Evolutionary conservation across 2,329 filamentous ascomycete species (phyloP).

Genomic region (Neobulgaria alba): DNA sequence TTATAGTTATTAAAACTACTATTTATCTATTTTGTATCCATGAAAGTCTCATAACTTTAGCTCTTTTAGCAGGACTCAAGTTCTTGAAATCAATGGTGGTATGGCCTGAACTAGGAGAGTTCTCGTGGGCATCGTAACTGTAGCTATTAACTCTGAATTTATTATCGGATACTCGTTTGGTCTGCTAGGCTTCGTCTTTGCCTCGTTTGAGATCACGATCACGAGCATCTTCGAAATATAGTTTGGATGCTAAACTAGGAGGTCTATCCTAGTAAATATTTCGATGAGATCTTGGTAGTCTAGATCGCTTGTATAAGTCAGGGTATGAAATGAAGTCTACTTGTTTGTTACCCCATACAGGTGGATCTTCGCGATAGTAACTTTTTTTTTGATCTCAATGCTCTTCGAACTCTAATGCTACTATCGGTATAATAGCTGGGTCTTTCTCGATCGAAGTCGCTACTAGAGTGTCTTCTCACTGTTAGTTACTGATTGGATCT

Average conservation of each 20-base stretch:
- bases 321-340: too few relatives aligned
- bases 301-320: constrained; percentile 18
- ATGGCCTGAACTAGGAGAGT: constrained; percentile 24
- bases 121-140: too few relatives aligned
- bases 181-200: constrained; percentile 3
- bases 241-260: constrained; percentile 16
- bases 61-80: constrained; percentile 33
- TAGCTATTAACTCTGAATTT: too few relatives aligned
- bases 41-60: constrained; percentile 36
- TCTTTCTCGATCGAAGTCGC: too few relatives aligned
- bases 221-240: constrained; percentile 19
- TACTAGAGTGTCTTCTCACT: too few relatives aligned
- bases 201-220: constrained; percentile 8
- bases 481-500: too few relatives aligned
- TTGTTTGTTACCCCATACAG: too few relatives aligned
- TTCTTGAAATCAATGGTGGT: constrained; percentile 32
- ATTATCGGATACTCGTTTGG: constrained; percentile 11
- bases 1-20: constrained; percentile 35
- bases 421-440: too few relatives aligned
- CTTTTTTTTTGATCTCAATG: too few relatives aligned
- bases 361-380: too few relatives aligned
- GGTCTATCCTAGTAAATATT: constrained; percentile 16
- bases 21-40: constrained; percentile 40
- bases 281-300: constrained; percentile 21
- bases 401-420: too few relatives aligned